Evolutionary conservation across 2,329 filamentous ascomycete genomes (phyloP).

Genomic region (Hypoxylon sp.): DNA sequence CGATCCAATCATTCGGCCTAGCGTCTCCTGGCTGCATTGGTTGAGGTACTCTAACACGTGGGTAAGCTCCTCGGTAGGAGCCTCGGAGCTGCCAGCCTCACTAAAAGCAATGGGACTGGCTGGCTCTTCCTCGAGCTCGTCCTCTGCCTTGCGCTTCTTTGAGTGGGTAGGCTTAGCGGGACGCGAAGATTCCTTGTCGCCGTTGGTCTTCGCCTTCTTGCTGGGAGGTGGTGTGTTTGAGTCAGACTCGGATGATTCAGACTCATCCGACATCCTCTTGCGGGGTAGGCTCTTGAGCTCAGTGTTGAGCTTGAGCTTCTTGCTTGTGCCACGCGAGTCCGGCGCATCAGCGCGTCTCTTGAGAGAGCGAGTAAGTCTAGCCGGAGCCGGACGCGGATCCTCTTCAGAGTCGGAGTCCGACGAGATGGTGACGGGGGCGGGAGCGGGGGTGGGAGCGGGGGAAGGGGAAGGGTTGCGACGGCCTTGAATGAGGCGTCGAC

Average conservation of each 20-base stretch:
- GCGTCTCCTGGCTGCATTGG: conserved; percentile 74
- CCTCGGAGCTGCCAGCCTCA: background rate
- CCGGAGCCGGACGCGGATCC: background rate
- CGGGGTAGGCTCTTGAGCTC: no score
- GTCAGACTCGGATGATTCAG: no score
- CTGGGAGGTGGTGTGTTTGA: background rate
- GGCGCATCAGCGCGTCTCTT: conserved; percentile 15
- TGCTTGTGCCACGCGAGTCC: no score
- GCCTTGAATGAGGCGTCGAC: conserved; percentile 40
- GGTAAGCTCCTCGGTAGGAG: conserved; percentile 2
- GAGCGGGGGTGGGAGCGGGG: no score
- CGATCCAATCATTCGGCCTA: conserved; percentile 83
- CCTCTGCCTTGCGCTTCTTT: conserved; percentile 41
- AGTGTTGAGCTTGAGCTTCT: no score
- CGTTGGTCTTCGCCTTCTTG: conserved; percentile 20
- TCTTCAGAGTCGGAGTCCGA: conserved; percentile 30
- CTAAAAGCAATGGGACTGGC: background rate
- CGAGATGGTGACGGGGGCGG: conserved; percentile 37
- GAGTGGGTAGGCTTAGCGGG: background rate
- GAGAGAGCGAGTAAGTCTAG: background rate
- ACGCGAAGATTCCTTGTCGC: conserved; percentile 6
- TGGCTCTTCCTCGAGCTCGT: conserved; percentile 8
- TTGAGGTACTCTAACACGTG: conserved; percentile 83
- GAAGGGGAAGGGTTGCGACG: conserved; percentile 35
- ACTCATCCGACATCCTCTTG: no score